Evolutionary conservation across 352 stramenopile species (phyloP).

Genomic region (Aphanomyces astaci): DNA sequence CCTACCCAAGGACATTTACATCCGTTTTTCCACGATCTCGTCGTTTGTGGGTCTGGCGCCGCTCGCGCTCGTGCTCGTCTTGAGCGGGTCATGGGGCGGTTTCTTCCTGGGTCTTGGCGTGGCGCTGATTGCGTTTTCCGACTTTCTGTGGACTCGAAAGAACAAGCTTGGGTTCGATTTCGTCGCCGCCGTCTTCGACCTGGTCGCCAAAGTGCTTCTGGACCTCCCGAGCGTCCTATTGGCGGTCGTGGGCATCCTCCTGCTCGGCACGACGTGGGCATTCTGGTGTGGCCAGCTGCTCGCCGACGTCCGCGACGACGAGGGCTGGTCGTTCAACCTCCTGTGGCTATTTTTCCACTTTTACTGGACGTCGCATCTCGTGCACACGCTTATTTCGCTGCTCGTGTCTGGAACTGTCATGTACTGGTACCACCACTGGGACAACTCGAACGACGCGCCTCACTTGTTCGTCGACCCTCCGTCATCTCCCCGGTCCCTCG

Average conservation of each 20-base stretch:
- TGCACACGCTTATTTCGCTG: constrained; percentile 77
- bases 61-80: constrained; percentile 46
- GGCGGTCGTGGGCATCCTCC: constrained; percentile 41
- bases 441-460: neutral
- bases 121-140: constrained; percentile 35
- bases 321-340: constrained; percentile 56
- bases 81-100: constrained; percentile 29
- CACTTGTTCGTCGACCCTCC: neutral
- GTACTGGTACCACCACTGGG: constrained; percentile 73
- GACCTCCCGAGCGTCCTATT: constrained; percentile 47
- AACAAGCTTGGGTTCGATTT: constrained; percentile 67
- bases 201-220: constrained; percentile 62
- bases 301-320: constrained; percentile 42
- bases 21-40: constrained; percentile 14
- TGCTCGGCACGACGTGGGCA: constrained; percentile 65
- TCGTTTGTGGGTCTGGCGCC: constrained; percentile 17
- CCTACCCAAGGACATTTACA: constrained; percentile 16
- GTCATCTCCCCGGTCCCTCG: neutral
- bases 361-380: constrained; percentile 83
- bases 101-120: constrained; percentile 44
- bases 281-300: constrained; percentile 77
- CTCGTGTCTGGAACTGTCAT: constrained; percentile 71
- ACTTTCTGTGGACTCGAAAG: constrained; percentile 63
- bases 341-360: constrained; percentile 77
- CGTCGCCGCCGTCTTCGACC: constrained; percentile 71